phyloP scores from a whole-genome alignment of 306 rosid genomes.

The Astragalus membranaceus region DNA sequence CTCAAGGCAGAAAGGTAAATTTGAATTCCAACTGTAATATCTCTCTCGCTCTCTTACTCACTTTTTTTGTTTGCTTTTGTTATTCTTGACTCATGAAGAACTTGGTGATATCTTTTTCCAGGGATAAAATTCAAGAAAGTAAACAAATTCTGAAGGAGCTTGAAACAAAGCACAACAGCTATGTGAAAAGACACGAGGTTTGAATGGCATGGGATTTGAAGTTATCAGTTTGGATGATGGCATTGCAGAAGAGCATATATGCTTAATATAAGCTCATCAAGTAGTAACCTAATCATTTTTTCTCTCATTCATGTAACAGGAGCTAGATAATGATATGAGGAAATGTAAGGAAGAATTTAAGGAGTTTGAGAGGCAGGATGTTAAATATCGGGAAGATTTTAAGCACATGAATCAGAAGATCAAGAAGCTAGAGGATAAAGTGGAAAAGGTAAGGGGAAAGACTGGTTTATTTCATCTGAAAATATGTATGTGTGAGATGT shows the following conservation, averaged over 20 bases:
- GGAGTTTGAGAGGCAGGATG: constrained; percentile 95
- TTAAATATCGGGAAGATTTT: constrained; percentile 76
- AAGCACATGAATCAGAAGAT: constrained; percentile 84
- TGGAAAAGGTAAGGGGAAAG: constrained; percentile 56
- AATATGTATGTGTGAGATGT: not conserved
- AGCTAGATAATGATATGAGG: constrained; percentile 71
- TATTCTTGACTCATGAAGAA: constrained; percentile 7
- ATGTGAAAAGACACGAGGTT: constrained; percentile 77
- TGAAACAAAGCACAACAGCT: constrained; percentile 60
- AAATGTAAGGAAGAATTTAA: constrained; percentile 84
- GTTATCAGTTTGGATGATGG: constrained; percentile 6
- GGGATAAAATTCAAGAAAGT: constrained; percentile 72
- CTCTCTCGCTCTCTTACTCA: not conserved
- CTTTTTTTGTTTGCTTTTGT: not conserved
- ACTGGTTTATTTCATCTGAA: constrained; percentile 1
- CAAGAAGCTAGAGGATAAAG: constrained; percentile 78
- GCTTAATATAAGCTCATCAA: not conserved
- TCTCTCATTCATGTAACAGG: constrained; percentile 37
- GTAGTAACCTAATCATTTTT: not conserved
- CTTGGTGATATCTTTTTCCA: constrained; percentile 29
- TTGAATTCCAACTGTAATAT: not conserved
- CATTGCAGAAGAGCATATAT: not conserved
- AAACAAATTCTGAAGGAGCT: constrained; percentile 65
- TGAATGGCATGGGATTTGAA: constrained; percentile 18
- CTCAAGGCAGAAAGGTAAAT: constrained; percentile 66